Conservation (phyloP, 2,329 filamentous ascomycete species). For the Diplocarpon mali region DNA sequence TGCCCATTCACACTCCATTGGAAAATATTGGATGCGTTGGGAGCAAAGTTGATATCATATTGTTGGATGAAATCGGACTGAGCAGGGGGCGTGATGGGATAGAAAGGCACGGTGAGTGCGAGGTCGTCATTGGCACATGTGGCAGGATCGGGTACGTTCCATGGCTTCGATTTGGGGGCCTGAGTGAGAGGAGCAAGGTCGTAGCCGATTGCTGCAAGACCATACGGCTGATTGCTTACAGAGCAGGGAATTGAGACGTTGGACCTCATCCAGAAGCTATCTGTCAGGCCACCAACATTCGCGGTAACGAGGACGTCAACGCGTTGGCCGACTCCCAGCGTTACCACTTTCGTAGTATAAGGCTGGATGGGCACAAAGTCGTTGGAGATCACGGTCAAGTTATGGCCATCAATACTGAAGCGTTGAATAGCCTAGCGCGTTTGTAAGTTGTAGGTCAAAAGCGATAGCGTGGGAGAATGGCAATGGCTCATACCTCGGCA, state of each 20-base stretch:
- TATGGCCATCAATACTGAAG: conserved; percentile 36
- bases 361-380: conserved; percentile 47
- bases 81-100: background rate
- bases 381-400: conserved; percentile 53
- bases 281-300: conserved; percentile 31
- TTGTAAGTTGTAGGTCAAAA: background rate
- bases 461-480: background rate
- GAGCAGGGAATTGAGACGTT: conserved; percentile 38
- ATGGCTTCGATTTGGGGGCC: background rate
- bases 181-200: conserved; percentile 1
- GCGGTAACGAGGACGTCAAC: conserved; percentile 36
- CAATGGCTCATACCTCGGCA: conserved; percentile 24
- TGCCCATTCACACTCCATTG: conserved; percentile 40
- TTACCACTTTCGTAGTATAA: conserved; percentile 48
- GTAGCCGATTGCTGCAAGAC: conserved; percentile 41
- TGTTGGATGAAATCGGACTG: conserved; percentile 17
- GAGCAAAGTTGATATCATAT: conserved; percentile 19
- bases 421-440: conserved; percentile 30
- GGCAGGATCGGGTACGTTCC: conserved; percentile 32
- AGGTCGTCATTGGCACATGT: conserved; percentile 42
- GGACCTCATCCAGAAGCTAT: conserved; percentile 49
- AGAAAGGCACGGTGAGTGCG: conserved; percentile 2
- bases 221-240: conserved; percentile 36
- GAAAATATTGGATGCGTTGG: conserved; percentile 38
- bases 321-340: conserved; percentile 42